Percentiles rank a stretch among this genome's conserved stretches.
Evolutionary conservation across 2,329 filamentous ascomycete genomes (phyloP).

Genomic region (Daldinia sp.): DNA sequence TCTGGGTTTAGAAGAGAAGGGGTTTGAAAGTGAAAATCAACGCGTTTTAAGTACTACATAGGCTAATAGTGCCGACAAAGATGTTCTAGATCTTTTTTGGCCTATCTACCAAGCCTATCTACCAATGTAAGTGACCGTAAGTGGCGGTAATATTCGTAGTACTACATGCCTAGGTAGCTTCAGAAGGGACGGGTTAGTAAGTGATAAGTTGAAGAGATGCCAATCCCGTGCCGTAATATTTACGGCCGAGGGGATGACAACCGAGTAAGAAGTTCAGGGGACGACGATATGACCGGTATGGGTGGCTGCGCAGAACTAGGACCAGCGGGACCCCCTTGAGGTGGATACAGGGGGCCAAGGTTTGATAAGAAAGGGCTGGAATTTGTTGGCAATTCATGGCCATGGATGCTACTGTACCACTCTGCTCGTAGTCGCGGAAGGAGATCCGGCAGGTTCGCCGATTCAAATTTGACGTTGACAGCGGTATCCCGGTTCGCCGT

Average conservation of each 20-base stretch:
- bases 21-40: constrained; percentile 8
- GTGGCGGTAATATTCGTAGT: constrained; percentile 11
- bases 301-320: constrained; percentile 18
- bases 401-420: constrained; percentile 30
- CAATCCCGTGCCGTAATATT: constrained; percentile 7
- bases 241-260: constrained; percentile 4
- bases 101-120: too few species aligned
- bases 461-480: constrained; percentile 38
- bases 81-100: constrained; percentile 2
- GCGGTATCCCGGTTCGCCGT: constrained; percentile 40
- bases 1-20: constrained; percentile 4
- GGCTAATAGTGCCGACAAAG: neutral
- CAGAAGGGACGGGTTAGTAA: neutral
- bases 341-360: constrained; percentile 31
- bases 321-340: constrained; percentile 11
- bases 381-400: constrained; percentile 25
- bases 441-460: constrained; percentile 21
- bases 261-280: neutral
- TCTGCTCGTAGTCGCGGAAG: constrained; percentile 27
- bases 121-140: too few species aligned
- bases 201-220: constrained; percentile 3
- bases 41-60: constrained; percentile 3
- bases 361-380: constrained; percentile 32
- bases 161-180: too few species aligned
- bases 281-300: constrained; percentile 21